Evolutionary conservation across 139 green algal species (phyloP), one percentile per base, ranked within the genome.

Genomic region (Penium margaritaceum): DNA sequence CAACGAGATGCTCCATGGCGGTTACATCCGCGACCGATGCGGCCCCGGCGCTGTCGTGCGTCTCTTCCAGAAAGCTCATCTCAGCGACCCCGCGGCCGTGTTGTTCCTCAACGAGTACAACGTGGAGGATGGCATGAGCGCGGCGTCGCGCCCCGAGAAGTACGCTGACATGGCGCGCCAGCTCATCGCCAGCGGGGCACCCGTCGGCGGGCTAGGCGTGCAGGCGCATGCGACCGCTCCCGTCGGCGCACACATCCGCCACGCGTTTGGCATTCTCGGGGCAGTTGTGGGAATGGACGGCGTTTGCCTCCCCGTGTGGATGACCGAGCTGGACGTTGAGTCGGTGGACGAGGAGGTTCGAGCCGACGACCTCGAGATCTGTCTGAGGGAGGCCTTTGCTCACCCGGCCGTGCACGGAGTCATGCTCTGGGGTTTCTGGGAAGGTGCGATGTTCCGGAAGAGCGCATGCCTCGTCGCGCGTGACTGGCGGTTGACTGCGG

Each of bases 51-150:
- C 33, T 21, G 17, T 44, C 27, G 6, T 36, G 9, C 43, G 37
- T 17, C 72, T 78, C 34, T 81, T 77, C 44, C 51, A 81, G 57
- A 21, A 44, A 0, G 66, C 37, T 14, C 24, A 69, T 46, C 32
- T 57, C 3, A 5, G 64, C 17, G 74, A 77, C 35, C 74, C 74
- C 34, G 9, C 15, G 2, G 41, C 51, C 32, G 41, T 69, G 36
- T 39, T 78, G n/a, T 78, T 81, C 44, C n/a, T 78, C 34, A 81
- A 81, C 66, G 74, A 81, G 30, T 81, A 64, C 32, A 33, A 81
- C 67, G 35, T 81, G 44, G 36, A 61, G 44, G 44, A 76, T 38
- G 68, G 68, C 37, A 30, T 33, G 1, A 51, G 70, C 3, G 17
- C 30, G 14, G 30, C 29, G 19, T 70, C 53, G 14, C 30, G 34